A percentile compares a stretch with the other conserved stretches of the same genome.
These are phyloP conservation scores for Agrocybe chaxingu DNA, from an alignment of 768 basidiomycete genomes.

Conservation along the genomic window DNA sequence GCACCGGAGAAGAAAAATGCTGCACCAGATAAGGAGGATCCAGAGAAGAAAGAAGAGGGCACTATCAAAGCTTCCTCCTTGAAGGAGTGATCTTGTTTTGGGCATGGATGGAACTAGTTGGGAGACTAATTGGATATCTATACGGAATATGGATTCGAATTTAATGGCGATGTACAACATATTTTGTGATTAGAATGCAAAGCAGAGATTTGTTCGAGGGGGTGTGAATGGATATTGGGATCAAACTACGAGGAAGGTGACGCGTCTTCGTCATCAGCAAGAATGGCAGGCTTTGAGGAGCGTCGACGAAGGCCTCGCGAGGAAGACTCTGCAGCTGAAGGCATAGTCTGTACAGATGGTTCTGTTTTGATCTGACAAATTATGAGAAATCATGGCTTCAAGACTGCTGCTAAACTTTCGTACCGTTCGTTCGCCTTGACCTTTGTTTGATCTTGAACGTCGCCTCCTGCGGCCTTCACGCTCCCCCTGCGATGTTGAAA, in stretches of 20 bases:
- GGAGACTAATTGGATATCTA: not conserved
- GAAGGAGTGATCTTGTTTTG: too few species aligned
- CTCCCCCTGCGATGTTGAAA: not conserved
- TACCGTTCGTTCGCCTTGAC: conserved; percentile 20
- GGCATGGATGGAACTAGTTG: not conserved
- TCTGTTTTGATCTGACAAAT: conserved; percentile 27
- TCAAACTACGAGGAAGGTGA: conserved; percentile 6
- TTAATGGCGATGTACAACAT: conserved; percentile 1
- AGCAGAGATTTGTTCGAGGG: not conserved
- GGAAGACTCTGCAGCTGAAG: conserved; percentile 22
- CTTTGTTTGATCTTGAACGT: conserved; percentile 22
- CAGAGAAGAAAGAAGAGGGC: conserved; percentile 8
- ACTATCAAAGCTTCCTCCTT: not conserved
- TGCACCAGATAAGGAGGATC: not conserved
- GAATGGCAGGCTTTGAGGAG: conserved; percentile 36
- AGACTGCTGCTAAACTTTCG: conserved; percentile 2
- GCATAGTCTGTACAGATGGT: conserved; percentile 24
- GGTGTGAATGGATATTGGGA: not conserved
- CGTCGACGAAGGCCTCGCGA: conserved; percentile 41
- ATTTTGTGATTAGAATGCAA: conserved; percentile 2
- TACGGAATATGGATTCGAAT: not conserved
- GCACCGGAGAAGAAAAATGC: not conserved
- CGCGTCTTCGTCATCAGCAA: conserved; percentile 26
- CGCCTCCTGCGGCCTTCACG: conserved; percentile 13
- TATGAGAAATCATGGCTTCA: not conserved